Evolutionary conservation across 768 basidiomycete genomes (phyloP).

Genomic region (Dentipellis fragilis): DNA sequence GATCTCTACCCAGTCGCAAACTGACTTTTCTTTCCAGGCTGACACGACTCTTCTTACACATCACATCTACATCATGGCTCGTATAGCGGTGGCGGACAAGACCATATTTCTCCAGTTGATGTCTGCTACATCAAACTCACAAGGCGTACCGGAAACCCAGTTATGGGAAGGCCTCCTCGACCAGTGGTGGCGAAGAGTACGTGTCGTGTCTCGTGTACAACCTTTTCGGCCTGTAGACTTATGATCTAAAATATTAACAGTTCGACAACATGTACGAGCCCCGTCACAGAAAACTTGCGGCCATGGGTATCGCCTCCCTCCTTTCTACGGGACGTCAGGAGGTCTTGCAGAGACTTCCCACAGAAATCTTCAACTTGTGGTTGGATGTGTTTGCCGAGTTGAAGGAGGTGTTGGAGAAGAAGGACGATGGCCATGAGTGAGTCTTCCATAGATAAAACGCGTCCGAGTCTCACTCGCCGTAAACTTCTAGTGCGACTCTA

Average conservation of each 20-base stretch:
- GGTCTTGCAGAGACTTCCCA: constrained; percentile 59
- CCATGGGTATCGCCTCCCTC: constrained; percentile 72
- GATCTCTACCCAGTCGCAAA: not conserved
- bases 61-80: constrained; percentile 63
- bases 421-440: constrained; percentile 14
- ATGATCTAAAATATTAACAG: constrained; percentile 28
- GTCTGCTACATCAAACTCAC: constrained; percentile 42
- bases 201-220: constrained; percentile 9
- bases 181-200: constrained; percentile 76
- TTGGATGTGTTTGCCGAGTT: constrained; percentile 82
- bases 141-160: constrained; percentile 37
- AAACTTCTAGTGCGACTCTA: constrained; percentile 24
- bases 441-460: not conserved
- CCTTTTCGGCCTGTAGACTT: not conserved
- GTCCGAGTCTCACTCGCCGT: not conserved
- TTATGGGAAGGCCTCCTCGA: constrained; percentile 62
- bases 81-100: constrained; percentile 58
- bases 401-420: constrained; percentile 49
- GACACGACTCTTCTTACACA: constrained; percentile 47
- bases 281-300: constrained; percentile 70
- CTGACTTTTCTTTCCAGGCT: constrained; percentile 19
- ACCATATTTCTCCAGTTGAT: constrained; percentile 66
- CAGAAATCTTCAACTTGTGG: constrained; percentile 82
- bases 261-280: constrained; percentile 90
- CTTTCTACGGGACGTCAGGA: constrained; percentile 67